A percentile compares a stretch with the other conserved stretches of the same genome.
phyloP scores from a whole-genome alignment of 1,139 yeast genomes.

The Protomyces inouyei region DNA sequence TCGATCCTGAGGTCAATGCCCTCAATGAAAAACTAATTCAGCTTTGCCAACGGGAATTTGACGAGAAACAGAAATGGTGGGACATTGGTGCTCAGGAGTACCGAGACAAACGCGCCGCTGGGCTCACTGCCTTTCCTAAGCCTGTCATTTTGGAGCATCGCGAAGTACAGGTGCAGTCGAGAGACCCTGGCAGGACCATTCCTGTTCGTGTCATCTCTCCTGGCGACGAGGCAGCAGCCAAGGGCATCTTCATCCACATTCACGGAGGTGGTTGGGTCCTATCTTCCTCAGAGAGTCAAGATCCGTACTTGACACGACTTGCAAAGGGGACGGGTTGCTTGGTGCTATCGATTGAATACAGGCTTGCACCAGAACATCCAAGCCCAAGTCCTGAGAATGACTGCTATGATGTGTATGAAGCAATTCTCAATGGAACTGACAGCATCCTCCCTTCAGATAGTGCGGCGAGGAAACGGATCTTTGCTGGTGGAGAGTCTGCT shows the following conservation, averaged over 20 bases:
- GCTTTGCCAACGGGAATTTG: conserved; percentile 1
- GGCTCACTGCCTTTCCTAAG: conserved; percentile 14
- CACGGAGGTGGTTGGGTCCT: conserved; percentile 19
- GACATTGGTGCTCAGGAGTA: conserved; percentile 6
- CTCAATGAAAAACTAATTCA: not conserved
- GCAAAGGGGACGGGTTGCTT: not conserved
- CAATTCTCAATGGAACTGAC: not conserved
- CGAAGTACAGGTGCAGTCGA: not conserved
- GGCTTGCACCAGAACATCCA: conserved; percentile 12
- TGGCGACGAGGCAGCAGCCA: not conserved
- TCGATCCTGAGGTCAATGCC: not conserved
- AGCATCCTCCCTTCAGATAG: not conserved
- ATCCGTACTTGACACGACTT: not conserved
- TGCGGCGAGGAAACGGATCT: not conserved
- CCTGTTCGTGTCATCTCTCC: not conserved
- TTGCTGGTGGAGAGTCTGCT: conserved; percentile 8
- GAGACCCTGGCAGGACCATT: not conserved
- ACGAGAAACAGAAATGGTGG: conserved; percentile 2
- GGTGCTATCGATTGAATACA: conserved; percentile 2
- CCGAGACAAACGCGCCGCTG: conserved; percentile 5
- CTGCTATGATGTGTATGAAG: conserved; percentile 4
- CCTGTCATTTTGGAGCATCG: not conserved
- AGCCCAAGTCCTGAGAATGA: conserved; percentile 5
- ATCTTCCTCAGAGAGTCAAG: not conserved
- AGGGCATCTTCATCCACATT: conserved; percentile 5